A percentile compares a stretch with the other conserved stretches of the same genome.
phyloP scores from a whole-genome alignment of 805 yeast genomes.

The Candida cerambycidarum region DNA sequence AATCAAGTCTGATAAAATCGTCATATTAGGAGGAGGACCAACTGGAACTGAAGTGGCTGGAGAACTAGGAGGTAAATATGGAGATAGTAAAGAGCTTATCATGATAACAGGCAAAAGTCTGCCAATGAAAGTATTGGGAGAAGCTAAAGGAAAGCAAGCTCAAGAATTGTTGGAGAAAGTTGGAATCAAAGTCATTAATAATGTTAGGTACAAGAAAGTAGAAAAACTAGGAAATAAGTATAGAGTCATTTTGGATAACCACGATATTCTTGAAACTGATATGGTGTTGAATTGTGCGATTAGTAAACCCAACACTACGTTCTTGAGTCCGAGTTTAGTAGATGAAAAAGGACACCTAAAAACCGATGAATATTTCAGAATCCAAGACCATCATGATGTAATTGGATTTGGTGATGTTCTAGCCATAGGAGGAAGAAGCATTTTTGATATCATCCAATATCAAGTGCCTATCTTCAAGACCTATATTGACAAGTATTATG shows the following conservation, averaged over 20 bases:
- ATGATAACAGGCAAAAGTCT: slow-evolving; percentile 6
- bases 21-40: slow-evolving; percentile 37
- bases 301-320: slow-evolving; percentile 30
- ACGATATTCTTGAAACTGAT: neutral
- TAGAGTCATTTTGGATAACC: slow-evolving; percentile 26
- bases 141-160: slow-evolving; percentile 12
- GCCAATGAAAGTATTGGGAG: slow-evolving; percentile 13
- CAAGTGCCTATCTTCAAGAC: neutral
- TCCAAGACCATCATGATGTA: slow-evolving; percentile 24
- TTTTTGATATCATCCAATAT: neutral
- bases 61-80: slow-evolving; percentile 25
- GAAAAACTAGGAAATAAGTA: slow-evolving; percentile 22
- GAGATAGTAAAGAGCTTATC: slow-evolving; percentile 14
- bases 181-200: slow-evolving; percentile 23
- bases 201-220: slow-evolving; percentile 13
- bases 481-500: neutral
- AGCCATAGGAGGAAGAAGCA: slow-evolving; percentile 16
- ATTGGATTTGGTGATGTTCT: slow-evolving; percentile 39
- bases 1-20: slow-evolving; percentile 26
- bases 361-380: slow-evolving; percentile 26
- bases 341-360: slow-evolving; percentile 27
- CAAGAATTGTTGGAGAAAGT: slow-evolving; percentile 16
- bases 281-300: slow-evolving; percentile 7
- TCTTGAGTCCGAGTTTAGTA: slow-evolving; percentile 21
- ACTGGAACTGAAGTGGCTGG: slow-evolving; percentile 40